Base-by-base conservation (phyloP, 352 stramenopile genomes). In the Salisapilia sapeloensis region DNA sequence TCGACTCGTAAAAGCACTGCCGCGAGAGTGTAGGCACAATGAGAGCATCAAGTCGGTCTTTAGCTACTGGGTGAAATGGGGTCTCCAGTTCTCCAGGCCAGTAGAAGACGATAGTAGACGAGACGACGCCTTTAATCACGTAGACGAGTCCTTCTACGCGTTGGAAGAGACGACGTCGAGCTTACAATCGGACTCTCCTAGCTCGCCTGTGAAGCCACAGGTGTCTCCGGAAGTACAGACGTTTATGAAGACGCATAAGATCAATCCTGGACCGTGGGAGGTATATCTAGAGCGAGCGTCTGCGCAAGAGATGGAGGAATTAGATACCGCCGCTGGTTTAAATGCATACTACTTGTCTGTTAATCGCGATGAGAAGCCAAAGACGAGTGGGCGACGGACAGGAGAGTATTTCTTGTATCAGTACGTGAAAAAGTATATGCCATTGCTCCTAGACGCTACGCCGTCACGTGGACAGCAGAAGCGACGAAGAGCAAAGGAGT, bases 401-500 rank as follows among this genome's bases (percentile, higher is more conserved):
- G 70, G 65, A 35, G 74, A 90, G 38, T 66, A 83, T 40, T 90
- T 90, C 39, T 29, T 90, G 36, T 63, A 86, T 34, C 67, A 85
- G 25, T 90, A 90, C 35, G 56, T 82, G 13, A 83, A 83, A 42
- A 64, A 56, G 3, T 64, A 86, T 36, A 80, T 87, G 57, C 51
- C 65, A 12, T 70, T 54, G 48, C 43, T 87, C 18, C 36, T 87
- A 6, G 10, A 28, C 10, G 10, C 24, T 28, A 13, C 24, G 13
- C 13, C 24, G n/a, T n/a, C n/a, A n/a, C n/a, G n/a, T n/a, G n/a
- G 10, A 28, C 58, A 80, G 24, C 59, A 65, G 35, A 84, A 84
- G 45, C 54, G 62, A 7, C 76, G 75, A 39, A 45, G 62, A 5
- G 35, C 38, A 4, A 78, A 82, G 35, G 56, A 71, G 15, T 50